Evolutionary conservation across 2,329 filamentous ascomycete genomes (phyloP).

Genomic region (Colletotrichum sp.): DNA sequence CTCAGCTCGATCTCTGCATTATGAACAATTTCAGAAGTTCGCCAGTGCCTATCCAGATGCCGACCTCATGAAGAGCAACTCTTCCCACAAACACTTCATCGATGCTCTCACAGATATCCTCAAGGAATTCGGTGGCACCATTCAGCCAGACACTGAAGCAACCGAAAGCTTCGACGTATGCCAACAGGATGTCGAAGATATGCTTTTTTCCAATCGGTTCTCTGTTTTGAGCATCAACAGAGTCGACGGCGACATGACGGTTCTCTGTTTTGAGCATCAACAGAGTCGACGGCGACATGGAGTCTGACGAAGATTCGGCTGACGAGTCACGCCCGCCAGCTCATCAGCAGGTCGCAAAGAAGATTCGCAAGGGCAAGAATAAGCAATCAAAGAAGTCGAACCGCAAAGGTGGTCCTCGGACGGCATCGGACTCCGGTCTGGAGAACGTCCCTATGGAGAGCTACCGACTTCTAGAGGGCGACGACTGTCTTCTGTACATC

Average conservation of each 20-base stretch:
- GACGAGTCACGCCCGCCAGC: not conserved
- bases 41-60: constrained; percentile 34
- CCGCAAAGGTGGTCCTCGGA: not conserved
- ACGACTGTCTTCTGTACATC: constrained; percentile 27
- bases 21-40: constrained; percentile 35
- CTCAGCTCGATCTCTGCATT: constrained; percentile 31
- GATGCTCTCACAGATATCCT: constrained; percentile 42
- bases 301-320: not conserved
- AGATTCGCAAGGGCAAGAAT: constrained; percentile 17
- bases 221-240: not conserved
- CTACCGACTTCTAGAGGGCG: constrained; percentile 46
- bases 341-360: not conserved
- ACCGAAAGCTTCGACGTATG: not conserved
- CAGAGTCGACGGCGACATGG: not conserved
- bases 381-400: constrained; percentile 17
- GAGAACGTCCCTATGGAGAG: constrained; percentile 48
- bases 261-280: not conserved
- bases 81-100: constrained; percentile 47
- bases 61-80: constrained; percentile 41
- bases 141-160: constrained; percentile 16
- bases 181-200: not conserved
- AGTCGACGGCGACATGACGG: not conserved
- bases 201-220: not conserved
- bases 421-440: not conserved
- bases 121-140: constrained; percentile 35